Evolutionary conservation across 2,329 filamentous ascomycete species (phyloP), one percentile per base, ranked within the genome.

Genomic region (Corinectria fuckeliana): DNA sequence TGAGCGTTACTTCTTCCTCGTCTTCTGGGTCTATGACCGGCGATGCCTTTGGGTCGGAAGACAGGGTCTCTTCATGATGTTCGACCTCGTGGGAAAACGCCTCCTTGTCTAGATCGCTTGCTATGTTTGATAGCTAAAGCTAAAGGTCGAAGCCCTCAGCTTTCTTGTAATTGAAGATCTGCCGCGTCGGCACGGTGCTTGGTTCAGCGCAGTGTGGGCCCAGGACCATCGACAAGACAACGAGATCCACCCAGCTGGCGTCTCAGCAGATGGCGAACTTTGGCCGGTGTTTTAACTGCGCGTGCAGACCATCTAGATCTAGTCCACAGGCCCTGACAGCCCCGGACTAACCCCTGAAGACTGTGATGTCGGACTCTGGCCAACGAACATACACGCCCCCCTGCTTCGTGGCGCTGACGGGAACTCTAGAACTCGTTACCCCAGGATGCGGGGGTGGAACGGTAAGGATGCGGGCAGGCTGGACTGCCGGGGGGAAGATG

Each of bases 401-500:
- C 34, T 36, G n/a, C 7, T 25, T 25, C 26, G 21, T 49, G 39
- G 47, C 26, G 41, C 25, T 5, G 26, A 32, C 36, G 25, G 30
- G 23, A 26, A 50, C 34, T 38, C 60, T 56, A 57, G 60, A 63
- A 57, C 44, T 60, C 53, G 53, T 63, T 63, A 63, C 53, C 60
- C 60, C 54, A 56, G 38, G 42, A 30, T 62, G 60, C 57, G 60
- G 60, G 60, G 60, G 45, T 20, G 10, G 8, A 14, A 16, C 9
- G 32, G n/a, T 32, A 50, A 41, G 32, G 6, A 26, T 13, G 36
- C 13, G 39, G 16, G 18, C 18, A 56, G 20, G 8, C 8, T 30
- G 20, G 14, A 14, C 21, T 49, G 48, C 54, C n/a, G 47, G 38
- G 45, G 54, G 20, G 20, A 42, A 28, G 6, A 16, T 25, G 14